Evolutionary conservation across 495 filamentous ascomycete species (phyloP), one percentile per base, ranked within the genome.

Genomic region (Trichoderma reesei): DNA sequence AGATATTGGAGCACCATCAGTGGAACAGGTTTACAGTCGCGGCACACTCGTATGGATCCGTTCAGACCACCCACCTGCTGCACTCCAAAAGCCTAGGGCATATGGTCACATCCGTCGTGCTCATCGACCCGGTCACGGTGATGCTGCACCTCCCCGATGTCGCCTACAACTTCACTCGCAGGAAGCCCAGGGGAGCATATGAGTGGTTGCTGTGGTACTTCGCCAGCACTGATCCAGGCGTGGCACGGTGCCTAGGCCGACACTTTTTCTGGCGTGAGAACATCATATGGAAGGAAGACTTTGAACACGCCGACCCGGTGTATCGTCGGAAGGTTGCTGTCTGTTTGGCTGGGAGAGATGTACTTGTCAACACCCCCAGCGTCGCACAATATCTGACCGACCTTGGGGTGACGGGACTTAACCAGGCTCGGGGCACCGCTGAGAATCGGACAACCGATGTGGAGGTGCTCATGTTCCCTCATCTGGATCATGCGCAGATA

Each of bases 191-290:
- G 36, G 62, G 62, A 33, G 85, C 86, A 4, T 87, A 86, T 66
- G 85, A 89, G 72, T 79, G 82, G 73, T 82, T 85, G 72, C 76
- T 89, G 41, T 83, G 83, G 72, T 89, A 86, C 69, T 88, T 89
- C 68, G 86, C 83, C 9, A 82, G 78, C 42, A 88, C 78, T 71
- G 86, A 89, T 69, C 78, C 83, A 59, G 82, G 83, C 10, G 82
- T 87, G 11, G 79, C 84, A 34, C 82, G 85, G 64, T 82, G 79
- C 0, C 69, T 90, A 9, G 77, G 77, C 0, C 72, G 87, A 26
- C 78, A 83, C 64, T 88, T 90, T 71, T 88, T 89, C 73, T 89
- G 87, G 87, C 75, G 76, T 59, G 80, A 88, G 63, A 86, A 83
- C 64, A 82, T 88, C 44, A 71, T 88, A 10, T 90, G 87, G 86